phyloP scores from a whole-genome alignment of 1,284 basidiomycete genomes.

The Coniferiporia sulphurascens region DNA sequence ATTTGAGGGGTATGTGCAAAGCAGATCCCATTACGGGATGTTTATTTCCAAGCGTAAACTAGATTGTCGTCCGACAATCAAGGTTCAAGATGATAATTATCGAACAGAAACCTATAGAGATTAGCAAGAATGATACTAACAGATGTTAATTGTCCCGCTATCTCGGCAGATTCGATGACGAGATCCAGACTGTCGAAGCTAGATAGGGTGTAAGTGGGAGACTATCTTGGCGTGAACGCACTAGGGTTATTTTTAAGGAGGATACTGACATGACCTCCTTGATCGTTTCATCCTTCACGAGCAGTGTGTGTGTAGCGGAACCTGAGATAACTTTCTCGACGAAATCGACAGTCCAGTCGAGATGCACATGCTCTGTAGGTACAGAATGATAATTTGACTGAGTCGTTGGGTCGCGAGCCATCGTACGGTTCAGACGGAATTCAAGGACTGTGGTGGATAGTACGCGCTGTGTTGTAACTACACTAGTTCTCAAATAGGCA shows the following conservation, averaged over 20 bases:
- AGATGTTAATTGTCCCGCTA: conserved; percentile 38
- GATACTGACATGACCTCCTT: conserved; percentile 54
- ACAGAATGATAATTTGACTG: conserved; percentile 79
- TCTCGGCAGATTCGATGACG: conserved; percentile 51
- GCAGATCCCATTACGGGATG: conserved; percentile 73
- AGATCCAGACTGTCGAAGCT: conserved; percentile 82
- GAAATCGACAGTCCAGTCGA: conserved; percentile 88
- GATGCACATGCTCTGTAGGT: conserved; percentile 60
- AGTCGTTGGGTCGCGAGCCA: conserved; percentile 77
- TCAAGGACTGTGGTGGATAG: too few species aligned
- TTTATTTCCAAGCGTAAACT: conserved; percentile 51
- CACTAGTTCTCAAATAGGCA: too few species aligned
- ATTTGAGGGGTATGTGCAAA: conserved; percentile 48
- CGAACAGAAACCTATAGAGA: too few species aligned
- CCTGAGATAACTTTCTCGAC: conserved; percentile 63
- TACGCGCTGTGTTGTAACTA: too few species aligned
- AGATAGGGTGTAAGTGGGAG: too few species aligned
- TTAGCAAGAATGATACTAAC: too few species aligned
- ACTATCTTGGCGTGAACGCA: too few species aligned
- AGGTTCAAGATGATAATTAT: not conserved
- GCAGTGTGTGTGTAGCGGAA: conserved; percentile 62
- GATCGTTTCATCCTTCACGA: conserved; percentile 55
- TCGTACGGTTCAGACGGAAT: too few species aligned
- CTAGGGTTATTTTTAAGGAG: conserved; percentile 13
- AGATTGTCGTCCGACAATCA: conserved; percentile 11